Evolutionary conservation across 495 filamentous ascomycete genomes (phyloP), one percentile per base, ranked within the genome.

Genomic region (Pseudevernia furfuracea): DNA sequence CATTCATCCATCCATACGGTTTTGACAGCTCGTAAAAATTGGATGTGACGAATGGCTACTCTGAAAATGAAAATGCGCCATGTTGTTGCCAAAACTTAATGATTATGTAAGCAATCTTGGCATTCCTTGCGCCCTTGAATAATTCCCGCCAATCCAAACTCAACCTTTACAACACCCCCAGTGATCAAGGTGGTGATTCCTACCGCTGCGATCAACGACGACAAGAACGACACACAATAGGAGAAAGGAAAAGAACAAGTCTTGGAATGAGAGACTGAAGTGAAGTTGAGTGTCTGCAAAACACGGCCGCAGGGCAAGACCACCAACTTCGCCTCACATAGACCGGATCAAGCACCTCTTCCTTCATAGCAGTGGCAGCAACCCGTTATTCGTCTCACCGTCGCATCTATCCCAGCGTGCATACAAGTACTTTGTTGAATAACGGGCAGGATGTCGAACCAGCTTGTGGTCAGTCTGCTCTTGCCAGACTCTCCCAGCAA

Each of bases 391-490:
- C 32, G 37, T 28, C 39, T 46, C 34, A 4, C 30, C 37, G 21
- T 55, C 23, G 12, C 7, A 64, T 61, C 23, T 19, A 21, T 21
- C 30, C 21, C 19, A 59, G 43, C 30, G 36, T 34, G 58, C 32
- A n/a, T 43, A 38, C 48, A 37, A 37, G 25, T 39, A 53, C 53
- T 37, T 43, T 32, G 43, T 12, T 49, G 43, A 23, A 59, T 52
- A 23, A 48, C 59, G n/a, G 48, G 39, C 66, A 69, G 68, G 46
- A 87, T 87, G 84, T 85, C 84, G 67, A 86, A 87, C 75, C 77
- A 80, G 72, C 78, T 82, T 73, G 84, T 87, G 78, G 84, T 87
- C 71, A 84, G 84, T 85, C 66, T 69, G 72, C 62, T 62, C 68
- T 64, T 69, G 41, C 41, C 61, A 65, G 69, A 67, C 49, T 69